phyloP scores from a whole-genome alignment of 2,329 filamentous ascomycete genomes.

The Metarhizium anisopliae region DNA sequence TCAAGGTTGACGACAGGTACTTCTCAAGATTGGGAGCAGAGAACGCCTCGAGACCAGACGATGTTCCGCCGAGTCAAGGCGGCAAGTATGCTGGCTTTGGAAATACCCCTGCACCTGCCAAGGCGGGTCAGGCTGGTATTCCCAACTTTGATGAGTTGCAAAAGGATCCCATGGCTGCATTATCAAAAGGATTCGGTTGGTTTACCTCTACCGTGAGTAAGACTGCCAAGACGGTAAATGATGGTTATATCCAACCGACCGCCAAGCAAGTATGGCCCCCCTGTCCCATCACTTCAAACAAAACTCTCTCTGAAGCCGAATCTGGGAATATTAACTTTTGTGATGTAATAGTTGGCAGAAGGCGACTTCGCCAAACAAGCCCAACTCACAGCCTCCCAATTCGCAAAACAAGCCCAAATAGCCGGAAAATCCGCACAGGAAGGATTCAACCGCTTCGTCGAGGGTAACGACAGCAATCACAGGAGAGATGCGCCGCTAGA shows the following conservation, averaged over 20 bases:
- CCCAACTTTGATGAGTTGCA: slow-evolving; percentile 82
- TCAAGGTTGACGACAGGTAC: slow-evolving; percentile 74
- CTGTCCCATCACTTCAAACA: background rate
- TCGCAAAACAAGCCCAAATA: slow-evolving; percentile 56
- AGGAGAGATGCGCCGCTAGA: slow-evolving; percentile 35
- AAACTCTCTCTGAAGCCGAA: background rate
- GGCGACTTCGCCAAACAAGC: slow-evolving; percentile 66
- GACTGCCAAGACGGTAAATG: slow-evolving; percentile 84
- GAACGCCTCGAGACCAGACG: slow-evolving; percentile 67
- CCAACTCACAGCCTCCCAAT: slow-evolving; percentile 53
- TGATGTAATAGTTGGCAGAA: slow-evolving; percentile 56
- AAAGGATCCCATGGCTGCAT: slow-evolving; percentile 76
- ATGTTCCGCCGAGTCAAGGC: slow-evolving; percentile 77
- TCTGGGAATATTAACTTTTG: background rate
- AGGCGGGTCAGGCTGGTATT: slow-evolving; percentile 34
- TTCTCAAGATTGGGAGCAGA: slow-evolving; percentile 78
- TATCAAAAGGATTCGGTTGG: slow-evolving; percentile 93
- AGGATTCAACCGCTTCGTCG: slow-evolving; percentile 78
- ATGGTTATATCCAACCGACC: slow-evolving; percentile 85
- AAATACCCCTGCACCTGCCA: slow-evolving; percentile 54
- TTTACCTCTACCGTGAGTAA: slow-evolving; percentile 81
- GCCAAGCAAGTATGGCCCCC: slow-evolving; percentile 35
- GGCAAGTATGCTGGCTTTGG: slow-evolving; percentile 92
- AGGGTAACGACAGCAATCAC: slow-evolving; percentile 48
- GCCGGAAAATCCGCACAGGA: slow-evolving; percentile 70